Conservation (phyloP, 306 rosid genomes). For the Sechiopsis laciniata region DNA sequence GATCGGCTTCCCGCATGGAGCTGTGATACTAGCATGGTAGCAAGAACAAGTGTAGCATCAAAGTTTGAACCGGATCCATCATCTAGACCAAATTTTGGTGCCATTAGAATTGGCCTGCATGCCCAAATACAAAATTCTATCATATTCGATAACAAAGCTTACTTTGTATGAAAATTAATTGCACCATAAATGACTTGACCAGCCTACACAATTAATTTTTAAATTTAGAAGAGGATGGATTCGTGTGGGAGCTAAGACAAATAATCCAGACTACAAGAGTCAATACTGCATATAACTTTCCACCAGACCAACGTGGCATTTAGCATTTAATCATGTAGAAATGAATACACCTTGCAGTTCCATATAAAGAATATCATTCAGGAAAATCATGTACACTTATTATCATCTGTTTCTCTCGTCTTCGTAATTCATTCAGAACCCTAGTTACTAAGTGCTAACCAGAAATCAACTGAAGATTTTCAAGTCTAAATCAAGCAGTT, state of each 20-base stretch:
- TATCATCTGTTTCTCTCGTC: not conserved
- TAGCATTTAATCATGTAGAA: slow-evolving; percentile 5
- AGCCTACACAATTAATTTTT: slow-evolving; percentile 10
- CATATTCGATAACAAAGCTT: not conserved
- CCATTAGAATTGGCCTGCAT: slow-evolving; percentile 85
- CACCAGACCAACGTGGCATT: not conserved
- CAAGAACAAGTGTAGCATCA: slow-evolving; percentile 89
- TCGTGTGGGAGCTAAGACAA: not conserved
- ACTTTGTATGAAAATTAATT: not conserved
- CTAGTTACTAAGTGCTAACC: slow-evolving; percentile 9
- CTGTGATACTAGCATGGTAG: slow-evolving; percentile 87
- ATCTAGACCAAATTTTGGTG: slow-evolving; percentile 79
- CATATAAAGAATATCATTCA: not conserved
- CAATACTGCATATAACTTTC: slow-evolving; percentile 3
- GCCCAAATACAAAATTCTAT: slow-evolving; percentile 9
- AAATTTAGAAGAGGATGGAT: not conserved
- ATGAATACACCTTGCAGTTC: not conserved
- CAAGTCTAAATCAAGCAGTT: slow-evolving; percentile 5
- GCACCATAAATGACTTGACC: not conserved
- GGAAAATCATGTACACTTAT: not conserved
- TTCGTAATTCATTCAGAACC: not conserved
- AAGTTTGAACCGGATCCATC: slow-evolving; percentile 71
- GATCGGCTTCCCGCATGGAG: slow-evolving; percentile 47
- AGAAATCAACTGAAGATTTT: not conserved
- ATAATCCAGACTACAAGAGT: not conserved